Percentiles rank a stretch among this genome's conserved stretches.
phyloP scores from a whole-genome alignment of 495 filamentous ascomycete genomes.

The Beverwykella pulmonaria region DNA sequence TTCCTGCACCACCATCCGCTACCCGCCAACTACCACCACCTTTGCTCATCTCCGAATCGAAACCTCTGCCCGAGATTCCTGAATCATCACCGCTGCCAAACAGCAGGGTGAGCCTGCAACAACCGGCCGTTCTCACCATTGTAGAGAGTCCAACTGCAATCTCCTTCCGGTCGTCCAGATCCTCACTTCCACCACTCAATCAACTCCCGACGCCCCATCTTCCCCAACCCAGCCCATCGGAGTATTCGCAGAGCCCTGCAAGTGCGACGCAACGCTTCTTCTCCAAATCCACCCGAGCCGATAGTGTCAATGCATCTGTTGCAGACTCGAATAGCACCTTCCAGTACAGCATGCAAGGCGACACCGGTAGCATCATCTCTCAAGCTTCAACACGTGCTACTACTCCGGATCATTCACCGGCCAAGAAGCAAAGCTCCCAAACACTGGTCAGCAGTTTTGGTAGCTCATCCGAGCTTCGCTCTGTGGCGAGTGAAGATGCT shows the following conservation, averaged over 20 bases:
- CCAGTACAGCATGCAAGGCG: constrained; percentile 72
- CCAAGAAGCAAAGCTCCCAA: constrained; percentile 36
- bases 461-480: constrained; percentile 45
- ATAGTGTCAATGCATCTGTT: constrained; percentile 57
- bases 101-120: constrained; percentile 22
- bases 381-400: constrained; percentile 86
- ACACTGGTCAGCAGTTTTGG: constrained; percentile 45
- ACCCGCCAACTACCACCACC: constrained; percentile 33
- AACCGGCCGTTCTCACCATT: constrained; percentile 24
- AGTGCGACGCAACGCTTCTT: constrained; percentile 36
- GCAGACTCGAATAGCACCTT: constrained; percentile 73
- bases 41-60: constrained; percentile 38
- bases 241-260: constrained; percentile 38
- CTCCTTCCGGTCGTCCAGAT: constrained; percentile 40
- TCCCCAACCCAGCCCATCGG: constrained; percentile 48
- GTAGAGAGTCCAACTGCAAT: constrained; percentile 38
- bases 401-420: constrained; percentile 70
- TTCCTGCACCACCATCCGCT: constrained; percentile 34
- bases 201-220: constrained; percentile 43
- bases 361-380: constrained; percentile 78
- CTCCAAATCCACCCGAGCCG: constrained; percentile 42
- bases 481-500: constrained; percentile 62
- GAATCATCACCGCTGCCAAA: constrained; percentile 26
- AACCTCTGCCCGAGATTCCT: constrained; percentile 42
- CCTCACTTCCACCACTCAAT: constrained; percentile 37